Percentiles rank a stretch among this genome's conserved stretches.
Evolutionary conservation across 306 rosid species (phyloP).

Genomic region (Luffa acutangula): DNA sequence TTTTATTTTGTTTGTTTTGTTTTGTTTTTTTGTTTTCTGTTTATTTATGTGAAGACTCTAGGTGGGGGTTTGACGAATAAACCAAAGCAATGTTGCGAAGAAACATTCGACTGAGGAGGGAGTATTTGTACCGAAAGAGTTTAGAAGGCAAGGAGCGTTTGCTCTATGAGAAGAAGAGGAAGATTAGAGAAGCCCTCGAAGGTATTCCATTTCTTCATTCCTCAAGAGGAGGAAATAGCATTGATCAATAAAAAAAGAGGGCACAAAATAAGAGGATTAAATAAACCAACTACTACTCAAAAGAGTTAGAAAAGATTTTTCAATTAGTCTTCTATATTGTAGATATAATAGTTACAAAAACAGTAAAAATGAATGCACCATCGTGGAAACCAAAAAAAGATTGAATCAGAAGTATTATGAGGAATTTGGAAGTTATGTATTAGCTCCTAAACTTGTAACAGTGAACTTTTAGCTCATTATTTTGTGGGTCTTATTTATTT

Average conservation of each 20-base stretch:
- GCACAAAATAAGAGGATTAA: neutral
- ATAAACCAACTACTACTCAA: neutral
- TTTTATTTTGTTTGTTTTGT: no score
- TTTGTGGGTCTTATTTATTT: neutral
- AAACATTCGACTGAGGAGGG: slow-evolving; percentile 55
- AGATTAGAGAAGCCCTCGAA: slow-evolving; percentile 64
- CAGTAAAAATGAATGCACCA: neutral
- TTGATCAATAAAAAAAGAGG: neutral
- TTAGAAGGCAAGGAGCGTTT: slow-evolving; percentile 69
- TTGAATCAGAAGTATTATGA: neutral
- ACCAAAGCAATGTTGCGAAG: slow-evolving; percentile 45
- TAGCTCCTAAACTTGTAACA: neutral
- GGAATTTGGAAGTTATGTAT: neutral
- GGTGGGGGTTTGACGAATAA: neutral
- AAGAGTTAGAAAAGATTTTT: neutral
- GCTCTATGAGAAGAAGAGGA: slow-evolving; percentile 80
- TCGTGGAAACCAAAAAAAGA: neutral
- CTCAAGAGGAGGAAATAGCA: neutral
- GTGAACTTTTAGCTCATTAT: neutral
- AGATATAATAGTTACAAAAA: neutral
- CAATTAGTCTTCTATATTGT: neutral
- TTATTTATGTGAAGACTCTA: neutral
- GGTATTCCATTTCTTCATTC: slow-evolving; percentile 22
- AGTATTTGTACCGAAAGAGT: slow-evolving; percentile 72
- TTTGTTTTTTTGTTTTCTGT: neutral